A percentile compares a stretch with the other conserved stretches of the same genome.
phyloP scores from a whole-genome alignment of 306 rosid species.

The Coriaria nepalensis region DNA sequence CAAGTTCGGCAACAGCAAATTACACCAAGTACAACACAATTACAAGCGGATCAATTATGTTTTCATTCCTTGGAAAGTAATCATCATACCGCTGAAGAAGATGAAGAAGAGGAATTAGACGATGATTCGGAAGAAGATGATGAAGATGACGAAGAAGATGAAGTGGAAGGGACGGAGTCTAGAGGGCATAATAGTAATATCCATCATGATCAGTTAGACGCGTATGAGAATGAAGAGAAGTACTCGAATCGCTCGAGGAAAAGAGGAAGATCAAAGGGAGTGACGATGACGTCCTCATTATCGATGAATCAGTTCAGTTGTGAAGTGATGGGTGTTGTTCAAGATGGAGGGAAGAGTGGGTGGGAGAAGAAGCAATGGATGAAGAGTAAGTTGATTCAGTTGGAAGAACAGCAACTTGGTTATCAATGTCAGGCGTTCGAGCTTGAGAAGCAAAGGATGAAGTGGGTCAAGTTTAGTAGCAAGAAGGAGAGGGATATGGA shows the following conservation, averaged over 20 bases:
- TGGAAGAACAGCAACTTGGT: constrained; percentile 55
- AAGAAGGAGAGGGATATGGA: constrained; percentile 92
- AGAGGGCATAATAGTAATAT: constrained; percentile 20
- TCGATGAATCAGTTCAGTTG: constrained; percentile 30
- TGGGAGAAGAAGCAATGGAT: constrained; percentile 83
- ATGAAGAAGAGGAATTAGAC: constrained; percentile 27
- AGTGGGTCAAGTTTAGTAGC: constrained; percentile 71
- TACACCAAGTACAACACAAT: background rate
- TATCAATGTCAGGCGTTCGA: constrained; percentile 37
- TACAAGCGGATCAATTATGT: constrained; percentile 22
- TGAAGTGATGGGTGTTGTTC: constrained; percentile 40
- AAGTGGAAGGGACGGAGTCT: constrained; percentile 27
- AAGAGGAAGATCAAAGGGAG: constrained; percentile 24
- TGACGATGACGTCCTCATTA: constrained; percentile 8
- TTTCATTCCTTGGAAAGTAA: constrained; percentile 34
- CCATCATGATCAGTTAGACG: constrained; percentile 11
- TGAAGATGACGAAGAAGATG: constrained; percentile 47
- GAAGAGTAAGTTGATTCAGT: constrained; percentile 28
- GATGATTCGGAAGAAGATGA: constrained; percentile 31
- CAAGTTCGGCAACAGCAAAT: constrained; percentile 19
- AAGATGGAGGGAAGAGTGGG: constrained; percentile 46
- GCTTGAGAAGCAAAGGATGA: constrained; percentile 69
- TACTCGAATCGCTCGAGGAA: constrained; percentile 16
- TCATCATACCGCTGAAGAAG: constrained; percentile 21
- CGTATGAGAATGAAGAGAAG: constrained; percentile 39